Evolutionary conservation across 2,329 filamentous ascomycete species (phyloP).

Genomic region (Xylaria sp.): DNA sequence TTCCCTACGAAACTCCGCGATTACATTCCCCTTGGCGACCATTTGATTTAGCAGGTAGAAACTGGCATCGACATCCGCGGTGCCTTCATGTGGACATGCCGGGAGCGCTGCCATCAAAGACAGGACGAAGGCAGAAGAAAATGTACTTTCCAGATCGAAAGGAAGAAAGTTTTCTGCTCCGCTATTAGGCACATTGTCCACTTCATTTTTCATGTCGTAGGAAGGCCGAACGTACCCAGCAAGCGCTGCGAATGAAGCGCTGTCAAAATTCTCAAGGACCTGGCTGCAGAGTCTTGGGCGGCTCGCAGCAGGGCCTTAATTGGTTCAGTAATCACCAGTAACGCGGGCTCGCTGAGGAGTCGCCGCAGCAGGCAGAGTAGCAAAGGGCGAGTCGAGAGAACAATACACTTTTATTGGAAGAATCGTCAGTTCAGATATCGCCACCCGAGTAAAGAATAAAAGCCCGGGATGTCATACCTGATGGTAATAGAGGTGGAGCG

Average conservation of each 20-base stretch:
- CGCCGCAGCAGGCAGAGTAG: slow-evolving; percentile 12
- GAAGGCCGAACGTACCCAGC: not conserved
- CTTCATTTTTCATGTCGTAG: not conserved
- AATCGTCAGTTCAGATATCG: not conserved
- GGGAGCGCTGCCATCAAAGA: slow-evolving; percentile 20
- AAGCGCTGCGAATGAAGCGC: slow-evolving; percentile 23
- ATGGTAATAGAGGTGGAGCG: slow-evolving; percentile 24
- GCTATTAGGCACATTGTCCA: not conserved
- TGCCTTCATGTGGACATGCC: slow-evolving; percentile 7
- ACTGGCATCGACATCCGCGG: slow-evolving; percentile 9
- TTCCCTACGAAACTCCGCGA: slow-evolving; percentile 19
- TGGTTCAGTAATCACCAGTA: slow-evolving; percentile 13
- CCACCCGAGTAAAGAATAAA: not conserved
- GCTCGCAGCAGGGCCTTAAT: slow-evolving; percentile 21
- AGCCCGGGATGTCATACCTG: slow-evolving; percentile 3
- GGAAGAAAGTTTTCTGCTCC: slow-evolving; percentile 21
- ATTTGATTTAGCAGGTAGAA: slow-evolving; percentile 20
- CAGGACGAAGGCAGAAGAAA: slow-evolving; percentile 21
- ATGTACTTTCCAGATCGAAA: slow-evolving; percentile 24
- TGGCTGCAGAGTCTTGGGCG: slow-evolving; percentile 21
- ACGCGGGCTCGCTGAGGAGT: slow-evolving; percentile 6
- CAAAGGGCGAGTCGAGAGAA: slow-evolving; percentile 18
- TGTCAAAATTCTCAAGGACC: slow-evolving; percentile 13
- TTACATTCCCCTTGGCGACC: slow-evolving; percentile 17
- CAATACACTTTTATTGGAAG: slow-evolving; percentile 10